Conservation (phyloP, 257 asterid species). For the Haberlea rhodopensis region DNA sequence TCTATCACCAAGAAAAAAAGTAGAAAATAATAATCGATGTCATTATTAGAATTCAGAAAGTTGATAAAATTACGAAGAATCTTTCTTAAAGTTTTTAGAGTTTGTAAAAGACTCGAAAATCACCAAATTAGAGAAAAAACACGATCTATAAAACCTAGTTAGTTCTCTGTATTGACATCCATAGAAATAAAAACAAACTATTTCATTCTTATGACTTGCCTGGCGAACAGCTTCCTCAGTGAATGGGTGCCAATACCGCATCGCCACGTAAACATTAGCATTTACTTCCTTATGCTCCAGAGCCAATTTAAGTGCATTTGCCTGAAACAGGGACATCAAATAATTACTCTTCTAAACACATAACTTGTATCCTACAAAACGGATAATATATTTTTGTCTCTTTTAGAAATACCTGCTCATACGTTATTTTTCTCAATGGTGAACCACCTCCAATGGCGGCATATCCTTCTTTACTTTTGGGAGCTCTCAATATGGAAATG, state of each 20-base stretch:
- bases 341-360: background rate
- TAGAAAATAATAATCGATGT: background rate
- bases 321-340: constrained; percentile 47
- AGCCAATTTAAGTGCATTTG: constrained; percentile 63
- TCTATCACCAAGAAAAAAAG: constrained; percentile 44
- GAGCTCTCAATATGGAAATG: constrained; percentile 78
- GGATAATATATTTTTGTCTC: too few relatives aligned
- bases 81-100: background rate
- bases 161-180: background rate
- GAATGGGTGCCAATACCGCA: constrained; percentile 99
- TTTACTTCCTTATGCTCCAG: constrained; percentile 59
- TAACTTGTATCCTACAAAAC: background rate
- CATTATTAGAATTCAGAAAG: background rate
- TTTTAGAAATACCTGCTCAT: constrained; percentile 63
- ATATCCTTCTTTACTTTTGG: constrained; percentile 94
- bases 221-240: constrained; percentile 95
- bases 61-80: background rate
- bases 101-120: background rate
- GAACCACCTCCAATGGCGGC: constrained; percentile 99
- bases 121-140: background rate
- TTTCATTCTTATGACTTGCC: constrained; percentile 37
- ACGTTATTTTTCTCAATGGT: constrained; percentile 83
- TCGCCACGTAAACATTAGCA: constrained; percentile 85
- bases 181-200: background rate
- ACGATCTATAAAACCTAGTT: background rate